Percentiles rank a stretch among this genome's conserved stretches.
Conservation (phyloP, 2,329 filamentous ascomycete species). For the Diaporthe velutina region DNA sequence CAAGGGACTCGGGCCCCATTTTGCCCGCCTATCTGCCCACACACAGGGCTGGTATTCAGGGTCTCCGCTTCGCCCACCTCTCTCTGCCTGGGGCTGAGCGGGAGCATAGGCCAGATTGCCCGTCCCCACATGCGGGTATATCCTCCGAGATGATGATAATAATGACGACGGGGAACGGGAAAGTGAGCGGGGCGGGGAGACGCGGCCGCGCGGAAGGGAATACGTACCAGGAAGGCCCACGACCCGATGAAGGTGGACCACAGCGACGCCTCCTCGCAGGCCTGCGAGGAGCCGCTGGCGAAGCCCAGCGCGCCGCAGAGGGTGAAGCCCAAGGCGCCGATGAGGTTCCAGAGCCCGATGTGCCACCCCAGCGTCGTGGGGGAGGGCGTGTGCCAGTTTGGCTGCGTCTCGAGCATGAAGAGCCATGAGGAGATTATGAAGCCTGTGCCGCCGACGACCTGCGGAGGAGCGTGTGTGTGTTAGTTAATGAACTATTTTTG, state of each 20-base stretch:
- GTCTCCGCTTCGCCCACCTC: neutral
- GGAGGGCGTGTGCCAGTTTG: conserved; percentile 72
- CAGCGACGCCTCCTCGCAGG: conserved; percentile 60
- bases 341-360: conserved; percentile 74
- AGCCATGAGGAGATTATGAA: conserved; percentile 71
- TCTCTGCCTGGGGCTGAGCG: neutral
- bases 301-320: conserved; percentile 70
- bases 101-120: neutral
- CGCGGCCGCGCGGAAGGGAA: accelerated
- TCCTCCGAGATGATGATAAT: conserved; percentile 11
- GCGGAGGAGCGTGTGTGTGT: conserved; percentile 51
- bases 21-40: neutral
- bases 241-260: conserved; percentile 64
- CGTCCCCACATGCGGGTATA: neutral
- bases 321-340: conserved; percentile 74
- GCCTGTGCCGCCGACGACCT: conserved; percentile 72
- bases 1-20: neutral
- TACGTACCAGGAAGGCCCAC: conserved; percentile 60
- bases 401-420: conserved; percentile 77
- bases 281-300: conserved; percentile 50
- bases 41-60: neutral
- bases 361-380: conserved; percentile 73
- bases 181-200: too few species aligned
- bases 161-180: neutral
- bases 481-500: neutral